Base-by-base conservation (phyloP, 495 filamentous ascomycete species). In the Letharia columbiana region DNA sequence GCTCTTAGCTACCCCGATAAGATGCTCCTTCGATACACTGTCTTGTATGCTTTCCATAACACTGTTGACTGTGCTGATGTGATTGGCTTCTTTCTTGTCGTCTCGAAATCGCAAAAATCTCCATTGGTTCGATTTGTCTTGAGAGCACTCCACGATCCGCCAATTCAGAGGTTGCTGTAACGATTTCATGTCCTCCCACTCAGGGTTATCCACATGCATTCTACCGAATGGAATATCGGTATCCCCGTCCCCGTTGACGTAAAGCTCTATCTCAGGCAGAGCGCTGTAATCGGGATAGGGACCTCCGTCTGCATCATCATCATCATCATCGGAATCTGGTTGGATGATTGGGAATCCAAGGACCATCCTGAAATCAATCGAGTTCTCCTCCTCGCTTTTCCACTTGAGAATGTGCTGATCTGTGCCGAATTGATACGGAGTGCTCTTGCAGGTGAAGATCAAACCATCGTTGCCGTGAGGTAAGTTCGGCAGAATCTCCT, bases 351-450 rank as follows among this genome's bases (percentile, higher is more conserved):
- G 91, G 72, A 96, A 98, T 49, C 84, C 80, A 35, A 98, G 82
- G 44, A 80, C 79, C 71, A 96, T 82, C 56, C 87, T 82, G 74
- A 97, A 97, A 73, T 98, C 94, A 66, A 98, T 83, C 1, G 91
- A 92, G 76, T 98, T 98, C 71, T 98, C 94, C 37, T 87, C 77
- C 7, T 88, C 88, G 2, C 92, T 90, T 73, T 98, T 98, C 94
- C 94, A 98, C 76, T 98, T 98, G 33, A 98, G 80, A 68, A 96
- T 97, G 71, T 93, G 87, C 50, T 84, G 83, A 74, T 98, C 94
- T 10, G 94, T 98, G 68, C 94, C 94, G 63, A 87, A 88, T 69
- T 86, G 84, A 79, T 98, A 98, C 2, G 88, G 85, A 40, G 87
- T 89, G 67, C 82, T 87, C 63, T 90, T 86, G 74, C 92, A 96